phyloP scores from a whole-genome alignment of 176 grass and related monocot genomes.

The Melocanna baccifera region DNA sequence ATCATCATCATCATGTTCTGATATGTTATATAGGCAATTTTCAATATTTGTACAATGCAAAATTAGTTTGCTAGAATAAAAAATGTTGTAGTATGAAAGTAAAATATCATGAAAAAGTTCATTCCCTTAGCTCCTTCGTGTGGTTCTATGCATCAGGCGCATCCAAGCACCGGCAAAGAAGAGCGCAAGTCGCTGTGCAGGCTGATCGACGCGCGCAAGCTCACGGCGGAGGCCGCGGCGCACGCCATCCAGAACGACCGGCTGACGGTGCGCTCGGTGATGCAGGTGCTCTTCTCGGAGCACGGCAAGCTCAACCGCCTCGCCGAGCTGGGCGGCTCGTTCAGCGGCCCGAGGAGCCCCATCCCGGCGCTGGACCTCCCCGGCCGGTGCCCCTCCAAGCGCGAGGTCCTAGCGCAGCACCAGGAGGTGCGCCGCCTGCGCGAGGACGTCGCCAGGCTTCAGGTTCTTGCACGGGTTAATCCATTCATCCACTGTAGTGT shows the following conservation, averaged over 20 bases:
- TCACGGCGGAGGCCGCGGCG: slow-evolving; percentile 70
- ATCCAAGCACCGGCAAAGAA: slow-evolving; percentile 64
- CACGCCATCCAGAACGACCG: slow-evolving; percentile 96
- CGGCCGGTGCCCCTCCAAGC: slow-evolving; percentile 73
- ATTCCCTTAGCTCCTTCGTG: neutral
- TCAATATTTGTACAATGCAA: neutral
- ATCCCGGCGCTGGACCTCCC: slow-evolving; percentile 61
- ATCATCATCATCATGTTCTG: neutral
- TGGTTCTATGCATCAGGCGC: slow-evolving; percentile 48
- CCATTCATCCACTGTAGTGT: neutral
- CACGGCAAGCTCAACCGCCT: slow-evolving; percentile 85
- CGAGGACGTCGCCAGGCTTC: slow-evolving; percentile 79
- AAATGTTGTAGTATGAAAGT: neutral
- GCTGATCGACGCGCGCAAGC: slow-evolving; percentile 84
- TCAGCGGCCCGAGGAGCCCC: slow-evolving; percentile 50
- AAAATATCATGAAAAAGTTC: neutral
- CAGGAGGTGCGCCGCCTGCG: slow-evolving; percentile 82
- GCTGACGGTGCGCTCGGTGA: slow-evolving; percentile 73
- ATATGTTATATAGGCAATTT: neutral
- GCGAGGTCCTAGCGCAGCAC: slow-evolving; percentile 74
- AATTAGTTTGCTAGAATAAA: neutral
- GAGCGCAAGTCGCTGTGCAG: slow-evolving; percentile 64
- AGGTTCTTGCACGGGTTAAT: slow-evolving; percentile 25
- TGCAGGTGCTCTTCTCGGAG: slow-evolving; percentile 96
- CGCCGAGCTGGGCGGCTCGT: slow-evolving; percentile 70